Evolutionary conservation across 768 basidiomycete genomes (phyloP).

Genomic region (Tulasnella sp.): DNA sequence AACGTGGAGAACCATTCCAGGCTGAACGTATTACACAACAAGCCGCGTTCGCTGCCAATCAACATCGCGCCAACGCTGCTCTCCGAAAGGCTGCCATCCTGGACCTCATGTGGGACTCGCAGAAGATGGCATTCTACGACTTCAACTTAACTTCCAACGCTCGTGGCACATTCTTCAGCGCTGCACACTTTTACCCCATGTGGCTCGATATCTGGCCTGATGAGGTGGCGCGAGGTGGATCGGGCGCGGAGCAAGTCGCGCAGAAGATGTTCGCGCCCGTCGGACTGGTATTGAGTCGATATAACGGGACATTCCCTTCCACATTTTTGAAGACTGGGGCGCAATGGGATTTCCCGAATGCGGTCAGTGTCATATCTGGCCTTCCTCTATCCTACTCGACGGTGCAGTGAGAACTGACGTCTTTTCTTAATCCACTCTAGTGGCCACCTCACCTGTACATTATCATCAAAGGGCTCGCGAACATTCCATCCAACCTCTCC

Average conservation of each 20-base stretch:
- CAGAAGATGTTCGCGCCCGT: slow-evolving; percentile 64
- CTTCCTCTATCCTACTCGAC: neutral
- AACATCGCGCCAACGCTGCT: slow-evolving; percentile 48
- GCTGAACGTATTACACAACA: too few relatives aligned
- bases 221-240: slow-evolving; percentile 37
- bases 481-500: slow-evolving; percentile 64
- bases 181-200: slow-evolving; percentile 70
- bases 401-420: neutral
- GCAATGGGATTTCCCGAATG: slow-evolving; percentile 48
- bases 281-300: slow-evolving; percentile 67
- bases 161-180: slow-evolving; percentile 56
- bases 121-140: slow-evolving; percentile 84
- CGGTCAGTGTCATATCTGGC: neutral
- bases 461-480: slow-evolving; percentile 60
- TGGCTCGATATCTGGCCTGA: slow-evolving; percentile 81
- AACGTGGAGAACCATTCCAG: neutral
- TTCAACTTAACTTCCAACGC: slow-evolving; percentile 64
- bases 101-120: slow-evolving; percentile 77
- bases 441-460: slow-evolving; percentile 88
- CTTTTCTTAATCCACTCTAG: slow-evolving; percentile 38
- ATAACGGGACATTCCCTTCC: slow-evolving; percentile 77
- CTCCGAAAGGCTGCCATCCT: slow-evolving; percentile 58
- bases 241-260: slow-evolving; percentile 42
- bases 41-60: slow-evolving; percentile 24
- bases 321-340: slow-evolving; percentile 69